Conservation (phyloP, 148 eudicot species). For the Beta vulgaris region DNA sequence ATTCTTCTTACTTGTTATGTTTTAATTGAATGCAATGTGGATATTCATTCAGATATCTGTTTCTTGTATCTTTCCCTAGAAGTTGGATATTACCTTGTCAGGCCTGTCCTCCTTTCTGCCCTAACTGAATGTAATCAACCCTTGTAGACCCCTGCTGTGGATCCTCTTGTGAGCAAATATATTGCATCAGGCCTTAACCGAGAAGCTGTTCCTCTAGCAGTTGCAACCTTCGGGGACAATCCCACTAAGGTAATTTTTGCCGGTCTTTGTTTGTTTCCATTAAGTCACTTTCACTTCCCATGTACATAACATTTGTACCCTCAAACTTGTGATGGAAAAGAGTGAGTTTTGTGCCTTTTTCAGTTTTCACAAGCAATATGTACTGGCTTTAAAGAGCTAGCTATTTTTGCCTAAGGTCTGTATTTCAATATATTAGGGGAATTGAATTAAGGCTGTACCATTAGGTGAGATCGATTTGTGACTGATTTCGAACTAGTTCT, state of each 20-base stretch:
- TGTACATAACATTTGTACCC: neutral
- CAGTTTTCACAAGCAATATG: neutral
- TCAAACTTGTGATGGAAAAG: neutral
- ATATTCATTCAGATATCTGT: neutral
- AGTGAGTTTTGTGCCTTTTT: neutral
- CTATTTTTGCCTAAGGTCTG: neutral
- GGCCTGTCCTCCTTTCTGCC: neutral
- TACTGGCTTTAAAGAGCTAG: neutral
- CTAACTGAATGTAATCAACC: neutral
- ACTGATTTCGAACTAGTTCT: too few relatives aligned
- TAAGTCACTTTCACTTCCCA: neutral
- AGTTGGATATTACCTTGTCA: neutral
- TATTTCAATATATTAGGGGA: neutral
- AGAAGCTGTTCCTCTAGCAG: slow-evolving; percentile 84
- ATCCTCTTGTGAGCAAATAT: slow-evolving; percentile 85
- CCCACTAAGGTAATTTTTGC: slow-evolving; percentile 63
- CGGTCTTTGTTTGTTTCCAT: neutral
- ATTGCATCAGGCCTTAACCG: slow-evolving; percentile 80
- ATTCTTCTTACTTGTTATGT: neutral
- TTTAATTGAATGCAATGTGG: too few relatives aligned
- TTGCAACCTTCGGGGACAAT: slow-evolving; percentile 87
- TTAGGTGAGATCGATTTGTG: too few relatives aligned
- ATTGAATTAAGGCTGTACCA: too few relatives aligned
- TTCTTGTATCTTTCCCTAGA: neutral
- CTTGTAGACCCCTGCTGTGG: slow-evolving; percentile 57